These are phyloP conservation scores for Aspergillus ibericus DNA, from an alignment of 2,329 filamentous ascomycete genomes.

Conservation along the genomic window DNA sequence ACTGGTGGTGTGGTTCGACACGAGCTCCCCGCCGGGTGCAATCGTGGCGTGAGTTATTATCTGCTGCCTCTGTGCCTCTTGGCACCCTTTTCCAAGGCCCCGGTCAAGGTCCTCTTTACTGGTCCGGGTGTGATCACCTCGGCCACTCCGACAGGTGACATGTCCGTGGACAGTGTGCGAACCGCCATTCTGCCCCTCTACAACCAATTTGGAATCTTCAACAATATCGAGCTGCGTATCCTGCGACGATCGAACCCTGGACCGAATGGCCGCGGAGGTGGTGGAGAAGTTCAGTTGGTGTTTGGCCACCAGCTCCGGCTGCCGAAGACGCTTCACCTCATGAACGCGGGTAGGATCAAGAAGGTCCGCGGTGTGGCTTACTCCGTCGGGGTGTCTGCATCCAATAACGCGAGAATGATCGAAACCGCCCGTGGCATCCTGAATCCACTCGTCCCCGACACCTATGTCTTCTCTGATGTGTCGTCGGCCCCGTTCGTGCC, in stretches of 20 bases:
- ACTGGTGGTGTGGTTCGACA: conserved; percentile 75
- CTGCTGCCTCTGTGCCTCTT: conserved; percentile 84
- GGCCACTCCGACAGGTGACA: conserved; percentile 77
- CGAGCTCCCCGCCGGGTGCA: conserved; percentile 72
- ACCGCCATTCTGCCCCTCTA: conserved; percentile 90
- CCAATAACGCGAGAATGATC: conserved; percentile 95
- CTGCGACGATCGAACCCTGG: conserved; percentile 77
- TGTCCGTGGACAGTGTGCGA: conserved; percentile 89
- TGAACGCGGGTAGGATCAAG: conserved; percentile 81
- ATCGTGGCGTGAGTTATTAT: conserved; percentile 86
- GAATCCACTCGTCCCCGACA: conserved; percentile 82
- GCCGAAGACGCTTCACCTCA: conserved; percentile 88
- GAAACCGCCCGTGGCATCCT: conserved; percentile 82
- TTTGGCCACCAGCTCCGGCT: conserved; percentile 92
- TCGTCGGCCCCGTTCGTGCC: conserved; percentile 61
- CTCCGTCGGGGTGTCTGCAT: conserved; percentile 84
- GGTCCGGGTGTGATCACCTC: conserved; percentile 92
- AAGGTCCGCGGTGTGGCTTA: conserved; percentile 91
- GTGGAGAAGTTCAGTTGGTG: conserved; percentile 87
- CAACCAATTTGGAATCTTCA: conserved; percentile 84
- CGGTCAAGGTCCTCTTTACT: conserved; percentile 85
- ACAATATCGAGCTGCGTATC: conserved; percentile 81
- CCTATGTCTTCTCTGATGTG: conserved; percentile 78
- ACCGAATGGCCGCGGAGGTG: conserved; percentile 72
- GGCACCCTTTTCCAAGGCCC: conserved; percentile 88